phyloP scores from a whole-genome alignment of 768 basidiomycete species.

The Agrocybe praecox region DNA sequence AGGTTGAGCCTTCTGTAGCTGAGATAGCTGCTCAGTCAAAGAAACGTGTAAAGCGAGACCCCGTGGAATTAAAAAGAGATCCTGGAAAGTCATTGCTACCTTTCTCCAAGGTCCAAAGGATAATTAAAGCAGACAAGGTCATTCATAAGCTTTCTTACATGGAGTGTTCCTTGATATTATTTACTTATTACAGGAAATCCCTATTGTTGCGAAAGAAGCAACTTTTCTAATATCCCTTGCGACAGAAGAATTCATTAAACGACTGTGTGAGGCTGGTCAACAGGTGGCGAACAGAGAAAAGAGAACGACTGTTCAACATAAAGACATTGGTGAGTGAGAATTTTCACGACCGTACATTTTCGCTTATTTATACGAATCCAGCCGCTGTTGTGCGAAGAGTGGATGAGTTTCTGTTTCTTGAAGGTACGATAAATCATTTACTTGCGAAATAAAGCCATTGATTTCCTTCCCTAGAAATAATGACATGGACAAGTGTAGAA shows the following conservation, averaged over 20 bases:
- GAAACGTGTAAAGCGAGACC: slow-evolving; percentile 30
- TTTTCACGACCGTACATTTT: neutral
- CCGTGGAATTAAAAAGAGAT: slow-evolving; percentile 28
- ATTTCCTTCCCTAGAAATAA: slow-evolving; percentile 46
- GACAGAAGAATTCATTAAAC: slow-evolving; percentile 86
- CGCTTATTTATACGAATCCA: slow-evolving; percentile 21
- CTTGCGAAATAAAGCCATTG: neutral
- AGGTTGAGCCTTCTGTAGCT: neutral
- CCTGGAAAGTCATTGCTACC: slow-evolving; percentile 77
- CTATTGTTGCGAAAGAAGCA: slow-evolving; percentile 76
- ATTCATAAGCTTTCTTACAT: slow-evolving; percentile 10
- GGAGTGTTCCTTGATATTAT: neutral
- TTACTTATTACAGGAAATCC: slow-evolving; percentile 62
- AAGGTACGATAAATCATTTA: slow-evolving; percentile 46
- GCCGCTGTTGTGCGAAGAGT: slow-evolving; percentile 63
- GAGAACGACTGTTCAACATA: slow-evolving; percentile 74
- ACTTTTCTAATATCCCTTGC: slow-evolving; percentile 79
- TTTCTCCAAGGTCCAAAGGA: slow-evolving; percentile 77
- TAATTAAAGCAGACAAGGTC: slow-evolving; percentile 86
- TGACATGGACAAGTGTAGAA: slow-evolving; percentile 52
- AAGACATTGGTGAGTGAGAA: slow-evolving; percentile 68
- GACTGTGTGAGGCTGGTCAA: slow-evolving; percentile 72
- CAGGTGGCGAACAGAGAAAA: slow-evolving; percentile 71
- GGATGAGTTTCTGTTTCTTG: slow-evolving; percentile 79
- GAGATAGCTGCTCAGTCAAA: neutral